A percentile compares a stretch with the other conserved stretches of the same genome.
phyloP scores from a whole-genome alignment of 2,329 filamentous ascomycete genomes.

The Fusarium sp. region DNA sequence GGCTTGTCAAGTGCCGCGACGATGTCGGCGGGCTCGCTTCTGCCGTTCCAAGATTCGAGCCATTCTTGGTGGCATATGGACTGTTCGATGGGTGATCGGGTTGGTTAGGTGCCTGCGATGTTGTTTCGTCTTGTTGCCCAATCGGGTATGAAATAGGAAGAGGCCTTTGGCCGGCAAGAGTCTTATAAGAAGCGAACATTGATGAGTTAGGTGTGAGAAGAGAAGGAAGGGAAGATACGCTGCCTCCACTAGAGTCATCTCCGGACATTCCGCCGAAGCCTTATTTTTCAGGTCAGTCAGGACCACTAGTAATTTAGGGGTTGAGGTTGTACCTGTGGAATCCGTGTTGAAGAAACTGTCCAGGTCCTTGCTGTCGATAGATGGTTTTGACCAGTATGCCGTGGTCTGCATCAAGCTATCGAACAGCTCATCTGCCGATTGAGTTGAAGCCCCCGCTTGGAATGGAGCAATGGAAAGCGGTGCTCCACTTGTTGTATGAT shows the following conservation, averaged over 20 bases:
- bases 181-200: neutral
- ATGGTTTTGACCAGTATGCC: neutral
- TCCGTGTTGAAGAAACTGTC: neutral
- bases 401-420: neutral
- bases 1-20: neutral
- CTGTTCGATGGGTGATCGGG: neutral
- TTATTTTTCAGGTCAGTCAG: too few relatives aligned
- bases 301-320: too few relatives aligned
- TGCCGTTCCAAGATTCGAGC: neutral
- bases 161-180: neutral
- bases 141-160: neutral
- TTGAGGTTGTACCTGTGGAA: neutral
- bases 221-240: neutral
- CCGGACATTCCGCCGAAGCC: too few relatives aligned
- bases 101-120: too few relatives aligned
- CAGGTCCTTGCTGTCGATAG: neutral
- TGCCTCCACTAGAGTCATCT: neutral
- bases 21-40: neutral
- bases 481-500: neutral
- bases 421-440: neutral
- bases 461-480: neutral
- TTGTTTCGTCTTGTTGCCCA: too few relatives aligned
- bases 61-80: neutral
- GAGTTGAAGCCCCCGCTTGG: too few relatives aligned
- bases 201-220: neutral